Conservation (phyloP, 352 stramenopile genomes). For the Nothophytophthora sp. region DNA sequence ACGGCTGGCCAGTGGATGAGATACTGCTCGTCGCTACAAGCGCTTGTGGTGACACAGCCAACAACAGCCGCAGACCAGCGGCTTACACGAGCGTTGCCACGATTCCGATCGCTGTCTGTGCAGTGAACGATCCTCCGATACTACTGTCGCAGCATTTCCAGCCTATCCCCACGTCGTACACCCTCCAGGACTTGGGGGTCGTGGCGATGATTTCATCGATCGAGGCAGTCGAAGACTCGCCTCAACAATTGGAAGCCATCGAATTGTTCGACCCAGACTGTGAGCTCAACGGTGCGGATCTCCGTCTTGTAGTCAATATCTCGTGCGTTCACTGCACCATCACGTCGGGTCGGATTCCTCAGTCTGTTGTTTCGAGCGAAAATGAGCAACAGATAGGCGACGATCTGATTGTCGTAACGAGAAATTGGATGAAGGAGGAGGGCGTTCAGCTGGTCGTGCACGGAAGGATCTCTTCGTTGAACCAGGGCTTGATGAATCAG, state of each 20-base stretch:
- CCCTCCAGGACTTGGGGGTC: conserved; percentile 3
- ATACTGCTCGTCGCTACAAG: conserved; percentile 25
- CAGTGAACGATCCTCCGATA: conserved; percentile 36
- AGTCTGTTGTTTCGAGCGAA: conserved; percentile 6
- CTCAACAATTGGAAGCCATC: conserved; percentile 20
- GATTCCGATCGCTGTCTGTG: conserved; percentile 24
- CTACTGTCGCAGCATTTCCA: conserved; percentile 36
- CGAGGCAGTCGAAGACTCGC: conserved; percentile 41
- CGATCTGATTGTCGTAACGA: conserved; percentile 12
- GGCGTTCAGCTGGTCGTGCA: conserved; percentile 22
- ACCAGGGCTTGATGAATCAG: conserved; percentile 32
- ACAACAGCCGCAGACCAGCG: not conserved
- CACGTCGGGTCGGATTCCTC: not conserved
- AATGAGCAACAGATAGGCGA: conserved; percentile 3
- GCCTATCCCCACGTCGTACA: conserved; percentile 2
- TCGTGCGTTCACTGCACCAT: conserved; percentile 42
- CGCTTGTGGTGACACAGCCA: conserved; percentile 3
- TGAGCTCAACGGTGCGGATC: conserved; percentile 3
- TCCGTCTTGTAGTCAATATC: conserved; percentile 37
- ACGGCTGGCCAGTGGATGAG: conserved; percentile 32
- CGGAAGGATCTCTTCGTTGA: conserved; percentile 32
- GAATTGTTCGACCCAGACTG: conserved; percentile 30
- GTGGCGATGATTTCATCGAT: conserved; percentile 8
- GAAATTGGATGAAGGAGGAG: conserved; percentile 10
- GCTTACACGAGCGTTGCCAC: conserved; percentile 4